These are phyloP conservation scores for Phytophthora ohioensis DNA, from an alignment of 352 stramenopile species.

Conservation along the genomic window DNA sequence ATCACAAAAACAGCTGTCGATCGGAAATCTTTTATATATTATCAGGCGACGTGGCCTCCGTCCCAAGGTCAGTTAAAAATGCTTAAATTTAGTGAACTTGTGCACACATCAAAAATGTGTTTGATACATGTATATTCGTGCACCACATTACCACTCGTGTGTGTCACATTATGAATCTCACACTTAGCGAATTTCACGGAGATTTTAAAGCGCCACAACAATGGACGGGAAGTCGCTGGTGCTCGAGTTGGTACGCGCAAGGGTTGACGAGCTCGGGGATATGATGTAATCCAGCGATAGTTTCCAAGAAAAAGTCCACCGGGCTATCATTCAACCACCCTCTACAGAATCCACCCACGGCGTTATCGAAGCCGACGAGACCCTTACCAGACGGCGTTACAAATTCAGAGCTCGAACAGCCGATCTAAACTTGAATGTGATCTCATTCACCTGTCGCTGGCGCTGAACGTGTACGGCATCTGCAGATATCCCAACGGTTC, in stretches of 20 bases:
- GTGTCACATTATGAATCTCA: too few relatives aligned
- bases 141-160: too few relatives aligned
- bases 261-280: background rate
- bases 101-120: too few relatives aligned
- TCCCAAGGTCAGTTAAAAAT: too few relatives aligned
- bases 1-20: too few relatives aligned
- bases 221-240: background rate
- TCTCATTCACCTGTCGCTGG: slow-evolving; percentile 4
- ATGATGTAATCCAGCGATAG: background rate
- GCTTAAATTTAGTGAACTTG: too few relatives aligned
- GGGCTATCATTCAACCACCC: slow-evolving; percentile 17
- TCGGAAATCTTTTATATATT: too few relatives aligned
- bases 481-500: background rate
- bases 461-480: background rate
- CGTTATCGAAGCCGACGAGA: slow-evolving; percentile 12
- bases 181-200: background rate
- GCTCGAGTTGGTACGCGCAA: background rate
- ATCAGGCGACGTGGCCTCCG: too few relatives aligned
- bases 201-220: too few relatives aligned
- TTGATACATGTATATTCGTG: too few relatives aligned
- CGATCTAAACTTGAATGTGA: slow-evolving; percentile 15
- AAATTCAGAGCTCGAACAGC: slow-evolving; percentile 10
- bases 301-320: slow-evolving; percentile 13
- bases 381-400: background rate
- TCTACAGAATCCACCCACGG: slow-evolving; percentile 14